Evolutionary conservation across 2,329 filamentous ascomycete genomes (phyloP).

Genomic region (Fonsecaea pedrosoi): DNA sequence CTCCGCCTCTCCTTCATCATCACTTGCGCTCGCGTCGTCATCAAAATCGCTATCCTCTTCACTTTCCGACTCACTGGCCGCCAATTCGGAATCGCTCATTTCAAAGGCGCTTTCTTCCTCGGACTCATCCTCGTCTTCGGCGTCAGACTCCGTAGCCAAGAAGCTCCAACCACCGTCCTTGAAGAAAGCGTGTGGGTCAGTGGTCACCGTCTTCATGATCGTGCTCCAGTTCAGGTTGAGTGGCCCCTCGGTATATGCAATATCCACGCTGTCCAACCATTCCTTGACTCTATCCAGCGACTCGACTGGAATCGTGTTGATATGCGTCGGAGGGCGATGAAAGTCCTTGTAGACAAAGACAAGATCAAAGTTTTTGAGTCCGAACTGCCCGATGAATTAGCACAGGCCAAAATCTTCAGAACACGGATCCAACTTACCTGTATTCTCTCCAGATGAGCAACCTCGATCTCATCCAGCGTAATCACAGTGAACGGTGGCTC

Average conservation of each 20-base stretch:
- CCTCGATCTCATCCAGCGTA: slow-evolving; percentile 92
- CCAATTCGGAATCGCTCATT: slow-evolving; percentile 82
- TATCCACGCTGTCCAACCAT: slow-evolving; percentile 94
- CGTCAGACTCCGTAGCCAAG: slow-evolving; percentile 84
- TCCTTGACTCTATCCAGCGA: slow-evolving; percentile 95
- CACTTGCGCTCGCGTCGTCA: slow-evolving; percentile 78
- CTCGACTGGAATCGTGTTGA: slow-evolving; percentile 98
- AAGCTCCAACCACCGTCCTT: slow-evolving; percentile 95
- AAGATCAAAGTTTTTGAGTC: slow-evolving; percentile 97
- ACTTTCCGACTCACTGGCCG: slow-evolving; percentile 69
- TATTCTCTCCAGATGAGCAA: slow-evolving; percentile 94
- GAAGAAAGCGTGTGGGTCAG: slow-evolving; percentile 94
- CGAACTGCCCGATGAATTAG: slow-evolving; percentile 68
- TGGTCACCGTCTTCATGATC: slow-evolving; percentile 98
- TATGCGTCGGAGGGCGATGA: slow-evolving; percentile 83
- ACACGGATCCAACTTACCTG: slow-evolving; percentile 51
- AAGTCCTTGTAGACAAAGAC: slow-evolving; percentile 99
- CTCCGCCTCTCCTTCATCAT: slow-evolving; percentile 57
- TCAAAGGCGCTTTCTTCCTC: slow-evolving; percentile 93
- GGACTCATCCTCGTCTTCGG: slow-evolving; percentile 75
- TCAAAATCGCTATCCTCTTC: slow-evolving; percentile 95
- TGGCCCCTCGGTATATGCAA: slow-evolving; percentile 90
- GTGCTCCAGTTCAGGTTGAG: slow-evolving; percentile 98
- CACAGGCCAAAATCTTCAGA: not conserved
- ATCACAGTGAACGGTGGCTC: slow-evolving; percentile 97